Base-by-base conservation (phyloP, 2,329 filamentous ascomycete genomes). In the Colletotrichum simmondsii region DNA sequence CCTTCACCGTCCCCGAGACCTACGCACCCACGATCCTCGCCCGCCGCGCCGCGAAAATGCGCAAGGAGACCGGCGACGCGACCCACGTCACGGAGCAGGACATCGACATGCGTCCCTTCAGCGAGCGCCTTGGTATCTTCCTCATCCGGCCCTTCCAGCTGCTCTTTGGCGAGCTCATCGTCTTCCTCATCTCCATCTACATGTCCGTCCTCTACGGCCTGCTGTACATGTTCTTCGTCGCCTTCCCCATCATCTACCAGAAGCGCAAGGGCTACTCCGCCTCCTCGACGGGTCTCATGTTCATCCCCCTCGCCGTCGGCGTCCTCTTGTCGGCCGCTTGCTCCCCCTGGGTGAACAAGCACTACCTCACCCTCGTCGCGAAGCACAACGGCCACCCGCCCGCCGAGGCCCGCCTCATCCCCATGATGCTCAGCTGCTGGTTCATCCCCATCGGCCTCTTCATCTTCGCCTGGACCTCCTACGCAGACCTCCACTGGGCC, bases 1-100 rank as follows among this genome's bases (percentile, higher is more conserved):
- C 92, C 35, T 95, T 97, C 82, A 97, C 94, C n/a, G 92, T 97
- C 0, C 94, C 94, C 1, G 95, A 97, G 82, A 98, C 95, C 0
- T 97, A 97, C 80, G 92, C 94, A 0, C 94, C 95, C 0, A 93
- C 91, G 0, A 91, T 98, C 63, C 89, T 98, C 19, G 88, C 90
- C 65, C 84, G 84, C 35, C 89, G 94, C 14, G 95, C 95, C 3
- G 86, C 87, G 78, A 93, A 94, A 80, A 84, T 97, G 73, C 89
- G 95, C 65, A 90, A 92, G 79, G 82, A 90, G 37, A 93, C 93
- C 1, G 91, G 92, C 26, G 89, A 94, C 74, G 76, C 84, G 2
- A 89, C 89, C 73, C 92, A 92, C 78, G 93, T 95, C 52, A 96
- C 95, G 0, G 94, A 97, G 81, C 89, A 93, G 78, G 95, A 97